Base-by-base conservation (phyloP, 768 basidiomycete species). In the Amanita pseudoporphyria region DNA sequence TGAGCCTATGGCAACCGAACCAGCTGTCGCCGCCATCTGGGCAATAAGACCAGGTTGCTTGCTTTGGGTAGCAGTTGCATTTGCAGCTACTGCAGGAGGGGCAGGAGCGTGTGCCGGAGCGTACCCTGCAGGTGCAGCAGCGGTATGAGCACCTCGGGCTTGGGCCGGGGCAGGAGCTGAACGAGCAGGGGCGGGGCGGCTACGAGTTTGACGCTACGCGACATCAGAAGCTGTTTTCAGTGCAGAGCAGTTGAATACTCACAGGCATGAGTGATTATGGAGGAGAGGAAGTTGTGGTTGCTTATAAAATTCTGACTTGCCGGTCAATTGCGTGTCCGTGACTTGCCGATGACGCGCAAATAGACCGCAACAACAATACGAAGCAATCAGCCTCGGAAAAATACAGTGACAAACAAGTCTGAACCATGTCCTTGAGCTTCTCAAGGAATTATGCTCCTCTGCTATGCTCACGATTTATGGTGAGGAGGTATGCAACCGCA, bases 11-110 rank as follows among this genome's bases (percentile, higher is more conserved):
- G 90, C 92, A 44, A 94, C 90, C 51, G 87, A 87, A 53, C 90
- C 91, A 22, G 90, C 91, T 5, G 91, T 90, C 5, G 87, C 85
- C 47, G 89, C 89, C 87, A 92, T 91, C 60, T 87, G 84, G 0
- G 79, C 74, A 14, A 92, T 49, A 75, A 92, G 71, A 12, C 89
- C 88, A 1, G 89, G 88, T 53, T 76, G 70, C 52, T 71, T 60
- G 30, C 74, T 57, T 18, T 31, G 49, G 6, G 49, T 21, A 16
- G 45, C 39, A 45, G 78, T 65, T 26, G 72, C 61, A 9, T 5
- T 45, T 18, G 74, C 58, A 14, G 70, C 67, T 3, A 70, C 64
- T 53, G 70, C 66, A 41, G 77, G 60, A 53, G 78, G 74, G 3
- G 68, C 62, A 39, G 70, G 69, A 1, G 73, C 62, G 10, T 62